These are phyloP conservation scores for Bonia amplexicaulis DNA, from an alignment of 176 grass and related monocot species.

Conservation along the genomic window DNA sequence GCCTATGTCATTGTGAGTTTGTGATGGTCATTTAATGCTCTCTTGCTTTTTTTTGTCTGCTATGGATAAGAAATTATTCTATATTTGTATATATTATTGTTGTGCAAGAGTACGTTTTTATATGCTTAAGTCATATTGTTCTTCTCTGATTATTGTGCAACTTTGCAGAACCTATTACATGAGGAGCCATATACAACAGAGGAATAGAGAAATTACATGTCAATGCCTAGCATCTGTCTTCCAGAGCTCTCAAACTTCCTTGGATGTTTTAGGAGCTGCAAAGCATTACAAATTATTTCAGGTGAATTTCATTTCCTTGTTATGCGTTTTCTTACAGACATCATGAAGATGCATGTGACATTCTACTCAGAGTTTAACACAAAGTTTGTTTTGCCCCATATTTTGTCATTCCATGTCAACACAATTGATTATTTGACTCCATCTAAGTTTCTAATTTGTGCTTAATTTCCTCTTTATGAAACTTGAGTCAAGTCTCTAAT, in stretches of 20 bases:
- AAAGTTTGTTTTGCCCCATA: not conserved
- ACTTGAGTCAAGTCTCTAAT: not conserved
- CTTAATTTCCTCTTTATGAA: not conserved
- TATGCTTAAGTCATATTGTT: not conserved
- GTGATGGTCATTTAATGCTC: not conserved
- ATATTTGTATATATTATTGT: not conserved
- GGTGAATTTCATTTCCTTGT: conserved; percentile 36
- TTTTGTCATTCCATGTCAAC: not conserved
- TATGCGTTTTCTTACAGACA: not conserved
- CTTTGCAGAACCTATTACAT: conserved; percentile 57
- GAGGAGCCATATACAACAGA: conserved; percentile 73
- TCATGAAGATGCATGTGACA: not conserved
- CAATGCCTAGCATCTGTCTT: conserved; percentile 62
- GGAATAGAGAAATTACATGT: conserved; percentile 74
- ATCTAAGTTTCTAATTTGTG: not conserved
- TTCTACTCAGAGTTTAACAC: not conserved
- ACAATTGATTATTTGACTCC: not conserved
- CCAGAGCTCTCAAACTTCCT: conserved; percentile 64
- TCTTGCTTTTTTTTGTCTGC: not conserved
- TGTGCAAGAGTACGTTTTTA: not conserved
- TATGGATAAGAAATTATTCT: not conserved
- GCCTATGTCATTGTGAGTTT: too few relatives aligned
- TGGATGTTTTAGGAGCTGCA: conserved; percentile 77
- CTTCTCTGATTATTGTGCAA: conserved; percentile 23
- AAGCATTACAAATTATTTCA: conserved; percentile 91